Evolutionary conservation across 1,284 basidiomycete genomes (phyloP), one percentile per base, ranked within the genome.

Genomic region (Sporisorium graminicola): DNA sequence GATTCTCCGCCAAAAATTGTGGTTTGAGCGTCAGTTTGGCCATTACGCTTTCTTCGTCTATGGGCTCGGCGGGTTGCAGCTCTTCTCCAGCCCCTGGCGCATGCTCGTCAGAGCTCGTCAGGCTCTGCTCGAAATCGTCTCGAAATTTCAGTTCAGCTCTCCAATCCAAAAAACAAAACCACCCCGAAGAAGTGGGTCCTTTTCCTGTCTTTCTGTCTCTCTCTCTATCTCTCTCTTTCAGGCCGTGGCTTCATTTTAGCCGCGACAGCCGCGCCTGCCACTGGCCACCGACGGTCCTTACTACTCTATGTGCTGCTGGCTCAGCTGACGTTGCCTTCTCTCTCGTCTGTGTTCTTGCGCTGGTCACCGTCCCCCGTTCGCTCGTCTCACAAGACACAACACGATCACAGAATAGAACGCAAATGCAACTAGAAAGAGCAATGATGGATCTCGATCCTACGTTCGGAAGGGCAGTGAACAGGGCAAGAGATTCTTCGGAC

Each of bases 31-130:
- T 18, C 20, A 27, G n/a, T 10, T 37, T 37, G 7, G n/a, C 24
- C 24, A 27, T n/a, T 18, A 14, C 14, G 9, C 47, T 37, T 13
- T 37, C 16, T 40, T n/a, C n/a, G n/a, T n/a, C 26, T 20, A 44
- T 44, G 58, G 40, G 58, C 42, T 60, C 22, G 37, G 26, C 4
- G 58, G 58, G 58, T 27, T 60, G 50, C 22, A 27, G 49, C 7
- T 6, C 16, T 29, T 44, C 58, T 60, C 35, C 40, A 27, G 42
- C 58, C 58, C 58, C 35, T 51, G 20, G 49, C 26, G 55, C 55
- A 47, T 22, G 35, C 35, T 26, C 22, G 3, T 35, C 29, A 27
- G n/a, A 10, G 40, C 27, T 52, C 50, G 16, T 35, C 51, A 53
- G 51, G 29, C 29, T 10, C 10, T 5, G 29, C 5, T 10, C 29